Percentiles rank a stretch among this genome's conserved stretches.
Conservation (phyloP, 1,139 yeast genomes). For the Suhomyces kunorum region DNA sequence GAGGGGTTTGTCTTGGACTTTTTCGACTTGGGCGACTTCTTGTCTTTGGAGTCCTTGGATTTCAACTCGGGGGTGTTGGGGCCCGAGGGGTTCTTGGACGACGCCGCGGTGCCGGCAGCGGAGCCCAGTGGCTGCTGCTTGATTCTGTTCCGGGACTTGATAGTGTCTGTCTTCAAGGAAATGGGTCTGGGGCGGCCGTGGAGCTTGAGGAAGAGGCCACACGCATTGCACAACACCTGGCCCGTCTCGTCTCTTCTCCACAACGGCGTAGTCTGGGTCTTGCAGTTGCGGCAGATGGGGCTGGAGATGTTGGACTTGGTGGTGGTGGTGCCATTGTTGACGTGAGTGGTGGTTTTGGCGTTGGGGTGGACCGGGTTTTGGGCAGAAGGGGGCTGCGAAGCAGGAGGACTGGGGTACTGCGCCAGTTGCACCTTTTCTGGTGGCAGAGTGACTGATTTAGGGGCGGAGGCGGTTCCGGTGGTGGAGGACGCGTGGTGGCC, state of each 20-base stretch:
- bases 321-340: conserved; percentile 47
- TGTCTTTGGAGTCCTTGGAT: conserved; percentile 35
- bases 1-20: conserved; percentile 22
- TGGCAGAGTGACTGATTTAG: conserved; percentile 10
- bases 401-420: conserved; percentile 8
- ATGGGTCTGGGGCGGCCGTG: conserved; percentile 94
- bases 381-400: conserved; percentile 5
- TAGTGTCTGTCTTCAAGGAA: conserved; percentile 85
- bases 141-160: conserved; percentile 83
- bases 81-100: conserved; percentile 28
- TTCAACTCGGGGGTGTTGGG: conserved; percentile 52
- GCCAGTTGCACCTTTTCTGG: conserved; percentile 6
- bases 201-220: conserved; percentile 85
- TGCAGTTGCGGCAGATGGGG: conserved; percentile 86
- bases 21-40: conserved; percentile 37
- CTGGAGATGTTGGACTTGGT: conserved; percentile 53
- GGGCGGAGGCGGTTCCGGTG: conserved; percentile 11
- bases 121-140: conserved; percentile 40
- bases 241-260: conserved; percentile 97
- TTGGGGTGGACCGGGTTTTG: conserved; percentile 27
- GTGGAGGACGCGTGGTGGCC: conserved; percentile 9
- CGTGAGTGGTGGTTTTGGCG: conserved; percentile 36
- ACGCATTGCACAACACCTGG: conserved; percentile 90
- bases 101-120: conserved; percentile 18
- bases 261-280: conserved; percentile 88